A percentile compares a stretch with the other conserved stretches of the same genome.
Conservation (phyloP, 2,329 filamentous ascomycete species). For the Pseudocercospora crystallina region DNA sequence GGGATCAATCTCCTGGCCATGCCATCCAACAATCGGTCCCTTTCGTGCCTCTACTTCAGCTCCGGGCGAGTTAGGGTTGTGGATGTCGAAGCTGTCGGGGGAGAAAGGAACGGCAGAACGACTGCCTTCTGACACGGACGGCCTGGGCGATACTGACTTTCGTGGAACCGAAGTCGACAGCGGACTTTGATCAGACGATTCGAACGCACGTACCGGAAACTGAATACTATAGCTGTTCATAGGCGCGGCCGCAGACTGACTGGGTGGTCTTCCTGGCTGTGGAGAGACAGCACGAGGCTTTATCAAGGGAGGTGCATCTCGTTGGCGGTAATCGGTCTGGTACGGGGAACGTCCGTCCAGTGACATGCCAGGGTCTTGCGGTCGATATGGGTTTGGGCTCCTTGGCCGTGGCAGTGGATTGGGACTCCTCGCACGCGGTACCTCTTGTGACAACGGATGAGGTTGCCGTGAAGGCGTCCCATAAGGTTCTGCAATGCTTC, state of each 20-base stretch:
- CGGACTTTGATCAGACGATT: conserved; percentile 42
- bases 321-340: conserved; percentile 17
- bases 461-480: conserved; percentile 32
- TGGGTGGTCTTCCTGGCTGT: conserved; percentile 18
- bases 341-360: conserved; percentile 11
- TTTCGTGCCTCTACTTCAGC: conserved; percentile 30
- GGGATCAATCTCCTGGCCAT: conserved; percentile 75
- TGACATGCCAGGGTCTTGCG: not conserved
- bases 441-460: conserved; percentile 38
- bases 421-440: conserved; percentile 34
- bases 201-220: conserved; percentile 34
- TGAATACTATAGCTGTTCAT: conserved; percentile 33
- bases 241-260: conserved; percentile 18
- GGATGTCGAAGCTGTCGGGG: conserved; percentile 71
- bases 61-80: conserved; percentile 57
- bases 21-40: conserved; percentile 72
- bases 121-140: conserved; percentile 51
- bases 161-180: conserved; percentile 43
- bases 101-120: conserved; percentile 67
- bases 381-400: conserved; percentile 9
- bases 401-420: conserved; percentile 12
- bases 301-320: conserved; percentile 27
- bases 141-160: conserved; percentile 74
- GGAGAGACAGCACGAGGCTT: conserved; percentile 36
- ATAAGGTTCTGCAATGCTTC: conserved; percentile 36